Evolutionary conservation across 352 stramenopile genomes (phyloP).

Genomic region (Phytophthora sojae): DNA sequence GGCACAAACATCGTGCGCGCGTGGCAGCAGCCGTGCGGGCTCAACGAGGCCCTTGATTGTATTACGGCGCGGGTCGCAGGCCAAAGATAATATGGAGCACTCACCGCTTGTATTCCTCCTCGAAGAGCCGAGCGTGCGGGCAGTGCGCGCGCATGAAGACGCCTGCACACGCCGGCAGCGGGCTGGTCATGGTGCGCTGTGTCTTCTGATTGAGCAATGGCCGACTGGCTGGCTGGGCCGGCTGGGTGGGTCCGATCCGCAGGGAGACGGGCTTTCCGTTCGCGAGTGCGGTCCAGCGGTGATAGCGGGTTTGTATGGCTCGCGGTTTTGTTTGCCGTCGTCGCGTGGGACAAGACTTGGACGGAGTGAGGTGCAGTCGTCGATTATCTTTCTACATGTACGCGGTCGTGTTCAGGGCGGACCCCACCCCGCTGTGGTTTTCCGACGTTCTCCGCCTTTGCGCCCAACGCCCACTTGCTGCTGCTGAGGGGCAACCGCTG

Average conservation of each 20-base stretch:
- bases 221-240: constrained; percentile 4
- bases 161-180: constrained; percentile 40
- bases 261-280: constrained; percentile 35
- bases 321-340: constrained; percentile 12
- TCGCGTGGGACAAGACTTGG: constrained; percentile 26
- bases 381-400: constrained; percentile 7
- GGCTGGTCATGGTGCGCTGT: constrained; percentile 13
- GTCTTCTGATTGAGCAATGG: constrained; percentile 21
- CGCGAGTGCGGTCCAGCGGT: constrained; percentile 4
- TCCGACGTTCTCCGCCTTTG: neutral
- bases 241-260: neutral
- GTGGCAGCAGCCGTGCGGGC: neutral
- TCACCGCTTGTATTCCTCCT: constrained; percentile 73
- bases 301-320: constrained; percentile 15
- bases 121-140: constrained; percentile 52
- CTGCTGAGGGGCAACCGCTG: neutral
- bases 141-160: constrained; percentile 53
- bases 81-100: neutral
- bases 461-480: neutral
- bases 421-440: neutral
- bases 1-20: neutral
- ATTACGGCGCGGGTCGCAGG: constrained; percentile 17
- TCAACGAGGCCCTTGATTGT: constrained; percentile 19
- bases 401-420: neutral
- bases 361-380: neutral